phyloP scores from a whole-genome alignment of 352 stramenopile genomes.

The Pythium biforme region DNA sequence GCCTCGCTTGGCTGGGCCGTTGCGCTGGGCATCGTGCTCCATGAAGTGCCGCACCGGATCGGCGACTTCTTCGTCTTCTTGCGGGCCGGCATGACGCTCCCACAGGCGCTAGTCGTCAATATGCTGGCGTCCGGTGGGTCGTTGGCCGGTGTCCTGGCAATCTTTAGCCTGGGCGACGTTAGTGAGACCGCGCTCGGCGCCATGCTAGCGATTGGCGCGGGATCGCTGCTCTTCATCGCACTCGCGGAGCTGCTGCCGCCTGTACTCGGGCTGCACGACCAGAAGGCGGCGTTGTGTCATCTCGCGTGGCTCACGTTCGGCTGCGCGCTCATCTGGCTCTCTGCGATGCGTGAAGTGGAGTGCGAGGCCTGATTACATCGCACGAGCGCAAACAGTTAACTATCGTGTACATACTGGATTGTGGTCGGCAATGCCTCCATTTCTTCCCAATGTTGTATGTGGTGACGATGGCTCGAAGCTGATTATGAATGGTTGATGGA shows the following conservation, averaged over 20 bases:
- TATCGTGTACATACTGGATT: too few relatives aligned
- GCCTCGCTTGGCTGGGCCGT: conserved; percentile 32
- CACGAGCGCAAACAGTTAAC: too few relatives aligned
- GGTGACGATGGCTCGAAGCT: too few relatives aligned
- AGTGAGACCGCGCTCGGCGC: conserved; percentile 29
- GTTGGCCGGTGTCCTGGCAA: conserved; percentile 23
- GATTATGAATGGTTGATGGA: conserved; percentile 5
- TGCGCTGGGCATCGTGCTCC: conserved; percentile 29
- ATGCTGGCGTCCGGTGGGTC: conserved; percentile 29
- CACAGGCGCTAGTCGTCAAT: conserved; percentile 28
- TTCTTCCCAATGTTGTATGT: too few relatives aligned
- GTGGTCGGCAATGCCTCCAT: too few relatives aligned
- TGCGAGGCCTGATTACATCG: too few relatives aligned
- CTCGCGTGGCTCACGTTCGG: conserved; percentile 11
- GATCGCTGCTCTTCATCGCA: conserved; percentile 27
- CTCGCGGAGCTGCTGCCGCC: conserved; percentile 23
- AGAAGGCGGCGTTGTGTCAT: conserved; percentile 1
- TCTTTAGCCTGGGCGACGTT: conserved; percentile 21
- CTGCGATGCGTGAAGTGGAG: not conserved
- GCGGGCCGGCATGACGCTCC: conserved; percentile 27
- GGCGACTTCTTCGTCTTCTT: conserved; percentile 36
- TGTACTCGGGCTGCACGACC: conserved; percentile 9
- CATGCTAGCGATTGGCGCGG: conserved; percentile 26
- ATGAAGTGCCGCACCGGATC: conserved; percentile 33
- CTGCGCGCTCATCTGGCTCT: conserved; percentile 8